Evolutionary conservation across 169 alveolate genomes (phyloP), one percentile per base, ranked within the genome.

Genomic region (Plasmodium gonderi): DNA sequence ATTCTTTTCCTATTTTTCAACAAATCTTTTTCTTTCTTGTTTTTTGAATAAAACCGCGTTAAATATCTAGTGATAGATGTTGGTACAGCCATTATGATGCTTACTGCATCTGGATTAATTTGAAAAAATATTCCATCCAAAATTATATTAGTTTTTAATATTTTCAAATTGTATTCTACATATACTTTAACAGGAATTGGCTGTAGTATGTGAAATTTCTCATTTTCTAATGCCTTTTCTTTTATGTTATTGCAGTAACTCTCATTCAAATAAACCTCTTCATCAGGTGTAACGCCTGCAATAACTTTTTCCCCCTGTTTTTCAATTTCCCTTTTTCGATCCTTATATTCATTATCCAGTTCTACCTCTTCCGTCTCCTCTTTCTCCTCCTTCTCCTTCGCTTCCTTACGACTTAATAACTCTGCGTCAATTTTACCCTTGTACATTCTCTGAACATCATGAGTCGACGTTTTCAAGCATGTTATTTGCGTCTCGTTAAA

Each of bases 401-500:
- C n/a, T n/a, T n/a, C n/a, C n/a, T n/a, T n/a, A n/a, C n/a, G n/a
- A n/a, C n/a, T n/a, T n/a, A n/a, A n/a, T n/a, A 33, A 33, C 17
- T 45, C 65, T 23, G 7, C n/a, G 51, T n/a, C 67, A 26, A 47
- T 80, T 20, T 82, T 47, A 42, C 20, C 54, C 47, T 72, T 83
- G 12, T 36, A n/a, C n/a, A 3, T 8, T 54, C 77, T 54, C 54
- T 40, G 42, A 31, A 23, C 60, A 49, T 69, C 38, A 20, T 14
- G 54, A 45, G 67, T 14, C 5, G n/a, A 38, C 20, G 69, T 79
- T 44, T 82, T 92, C 33, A 78, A 76, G 33, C 96, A 94, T 60
- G 95, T 95, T 67, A 96, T 74, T 79, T 96, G 97, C 65, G 98
- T 96, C 78, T 96, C 97, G 89, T 95, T 96, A 64, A 96, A 92